These are phyloP conservation scores for Diplodia corticola DNA, from an alignment of 2,329 filamentous ascomycete genomes.

Conservation along the genomic window DNA sequence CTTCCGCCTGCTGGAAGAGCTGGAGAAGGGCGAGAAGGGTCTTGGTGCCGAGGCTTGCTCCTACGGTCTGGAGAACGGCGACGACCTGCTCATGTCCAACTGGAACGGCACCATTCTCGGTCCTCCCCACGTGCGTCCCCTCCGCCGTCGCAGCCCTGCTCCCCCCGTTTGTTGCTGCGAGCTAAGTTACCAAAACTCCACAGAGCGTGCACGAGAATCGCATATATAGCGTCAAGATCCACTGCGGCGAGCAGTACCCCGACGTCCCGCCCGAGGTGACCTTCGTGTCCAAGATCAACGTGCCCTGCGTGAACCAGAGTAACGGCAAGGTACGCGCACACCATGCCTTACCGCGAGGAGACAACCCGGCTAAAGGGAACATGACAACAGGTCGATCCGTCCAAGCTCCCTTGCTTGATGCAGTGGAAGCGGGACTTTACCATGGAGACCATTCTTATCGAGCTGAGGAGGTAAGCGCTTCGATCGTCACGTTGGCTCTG, in stretches of 20 bases:
- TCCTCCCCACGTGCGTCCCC: conserved; percentile 78
- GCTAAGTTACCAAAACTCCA: not conserved
- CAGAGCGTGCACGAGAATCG: conserved; percentile 97
- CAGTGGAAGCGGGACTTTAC: conserved; percentile 93
- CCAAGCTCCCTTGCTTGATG: conserved; percentile 78
- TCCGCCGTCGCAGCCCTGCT: conserved; percentile 22
- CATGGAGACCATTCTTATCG: conserved; percentile 90
- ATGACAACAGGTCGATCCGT: conserved; percentile 68
- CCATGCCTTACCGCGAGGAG: not conserved
- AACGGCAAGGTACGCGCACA: conserved; percentile 66
- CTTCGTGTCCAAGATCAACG: conserved; percentile 92
- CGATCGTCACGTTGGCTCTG: not conserved
- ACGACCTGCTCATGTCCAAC: conserved; percentile 95
- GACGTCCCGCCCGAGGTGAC: conserved; percentile 85
- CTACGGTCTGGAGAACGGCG: conserved; percentile 89
- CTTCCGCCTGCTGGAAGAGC: conserved; percentile 93
- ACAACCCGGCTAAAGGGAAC: not conserved
- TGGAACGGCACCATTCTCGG: conserved; percentile 99
- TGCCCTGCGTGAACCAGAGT: conserved; percentile 84
- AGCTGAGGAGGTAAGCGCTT: conserved; percentile 68
- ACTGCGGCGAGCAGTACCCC: conserved; percentile 88
- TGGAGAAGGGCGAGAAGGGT: conserved; percentile 98
- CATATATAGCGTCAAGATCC: conserved; percentile 97
- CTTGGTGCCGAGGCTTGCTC: conserved; percentile 97
- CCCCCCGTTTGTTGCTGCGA: not conserved